A percentile compares a stretch with the other conserved stretches of the same genome.
These are phyloP conservation scores for Ambrosia artemisiifolia DNA, from an alignment of 129 eudicot genomes.

Conservation along the genomic window DNA sequence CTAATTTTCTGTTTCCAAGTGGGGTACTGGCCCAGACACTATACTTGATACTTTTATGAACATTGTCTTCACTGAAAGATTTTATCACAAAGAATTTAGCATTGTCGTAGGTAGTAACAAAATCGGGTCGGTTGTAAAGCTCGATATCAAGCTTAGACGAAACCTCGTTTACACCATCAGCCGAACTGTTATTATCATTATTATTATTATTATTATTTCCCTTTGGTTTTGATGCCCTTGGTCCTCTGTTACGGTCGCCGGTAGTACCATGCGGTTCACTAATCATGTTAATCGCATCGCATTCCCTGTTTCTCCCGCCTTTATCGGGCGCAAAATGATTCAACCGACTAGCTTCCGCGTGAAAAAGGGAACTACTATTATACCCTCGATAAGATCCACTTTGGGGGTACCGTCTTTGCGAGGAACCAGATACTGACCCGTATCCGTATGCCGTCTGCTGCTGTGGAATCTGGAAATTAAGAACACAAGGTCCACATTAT, in stretches of 20 bases:
- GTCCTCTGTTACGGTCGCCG: constrained; percentile 85
- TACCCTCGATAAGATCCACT: constrained; percentile 49
- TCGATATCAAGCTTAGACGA: constrained; percentile 43
- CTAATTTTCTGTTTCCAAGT: constrained; percentile 82
- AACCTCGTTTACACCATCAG: constrained; percentile 42
- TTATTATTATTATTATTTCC: constrained; percentile 31
- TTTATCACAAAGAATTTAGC: constrained; percentile 88
- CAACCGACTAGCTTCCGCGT: constrained; percentile 49
- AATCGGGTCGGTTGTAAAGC: constrained; percentile 60
- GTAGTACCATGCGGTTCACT: constrained; percentile 50
- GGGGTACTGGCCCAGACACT: constrained; percentile 94
- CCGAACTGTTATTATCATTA: constrained; percentile 32
- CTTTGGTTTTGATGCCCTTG: constrained; percentile 73
- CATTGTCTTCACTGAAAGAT: constrained; percentile 94
- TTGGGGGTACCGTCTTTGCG: constrained; percentile 55
- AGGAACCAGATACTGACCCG: constrained; percentile 55
- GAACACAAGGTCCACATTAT: background rate
- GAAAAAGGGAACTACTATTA: constrained; percentile 37
- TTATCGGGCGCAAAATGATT: constrained; percentile 44
- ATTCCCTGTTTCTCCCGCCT: constrained; percentile 66
- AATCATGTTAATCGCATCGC: constrained; percentile 34
- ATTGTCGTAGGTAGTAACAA: constrained; percentile 59
- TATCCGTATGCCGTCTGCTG: constrained; percentile 62
- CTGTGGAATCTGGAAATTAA: constrained; percentile 43
- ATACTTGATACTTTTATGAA: constrained; percentile 89